Base-by-base conservation (phyloP, 805 yeast species). In the Priceomyces fermenticarens region DNA sequence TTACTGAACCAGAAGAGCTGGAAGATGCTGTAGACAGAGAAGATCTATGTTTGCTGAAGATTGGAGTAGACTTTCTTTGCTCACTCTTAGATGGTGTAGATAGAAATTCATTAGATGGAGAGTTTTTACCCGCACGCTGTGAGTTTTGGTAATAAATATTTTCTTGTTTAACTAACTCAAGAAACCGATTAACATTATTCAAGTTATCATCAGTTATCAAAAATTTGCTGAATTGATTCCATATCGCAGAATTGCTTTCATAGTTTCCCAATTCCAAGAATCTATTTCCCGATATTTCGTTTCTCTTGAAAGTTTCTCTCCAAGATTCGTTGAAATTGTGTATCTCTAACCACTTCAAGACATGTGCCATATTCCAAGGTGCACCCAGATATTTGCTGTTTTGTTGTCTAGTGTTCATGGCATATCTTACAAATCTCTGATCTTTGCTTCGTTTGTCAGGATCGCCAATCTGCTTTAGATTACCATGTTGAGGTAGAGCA, bases 351-450 rank as follows among this genome's bases (percentile, higher is more conserved):
- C 96, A 89, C 36, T 65, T 57, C 0, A 72, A 44, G 1, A 88
- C 90, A 39, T 85, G 70, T n/a, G 73, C 78, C 47, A 76, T 64
- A 1, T 83, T 78, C 97, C 97, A 88, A 43, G 78, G 82, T 4
- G 70, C 72, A 1, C 85, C 78, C 40, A 70, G 70, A 26, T 68
- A 67, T 10, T 47, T 30, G 13, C 45, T 30, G 2, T 36, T 32
- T 12, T 39, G 29, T 14, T 53, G 49, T 20, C 25, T 4, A 1
- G 66, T 64, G 32, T 57, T 64, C 72, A 68, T 68, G 16, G 70
- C 73, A 48, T 70, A 70, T 29, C 71, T 51, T 17, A 66, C 65
- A 48, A 69, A 70, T 32, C 75, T 48, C 50, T 65, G 65, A 44
- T 65, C 70, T 46, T 63, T 67, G 14, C 14, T 29, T 20, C 25